These are phyloP conservation scores for Starmerella apis DNA, from an alignment of 805 yeast genomes.

Conservation along the genomic window DNA sequence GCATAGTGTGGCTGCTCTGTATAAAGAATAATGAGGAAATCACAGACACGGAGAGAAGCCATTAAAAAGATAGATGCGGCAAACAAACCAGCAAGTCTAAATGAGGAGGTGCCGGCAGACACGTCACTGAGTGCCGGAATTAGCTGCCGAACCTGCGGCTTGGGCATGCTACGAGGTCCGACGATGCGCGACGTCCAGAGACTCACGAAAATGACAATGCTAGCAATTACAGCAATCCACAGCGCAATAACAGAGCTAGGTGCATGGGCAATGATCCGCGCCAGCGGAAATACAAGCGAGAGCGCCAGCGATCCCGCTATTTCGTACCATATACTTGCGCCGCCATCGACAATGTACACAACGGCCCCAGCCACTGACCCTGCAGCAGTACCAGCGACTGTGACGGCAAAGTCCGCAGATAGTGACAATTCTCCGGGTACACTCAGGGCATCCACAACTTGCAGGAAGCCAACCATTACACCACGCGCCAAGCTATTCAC, in stretches of 20 bases:
- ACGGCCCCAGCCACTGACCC: conserved; percentile 20
- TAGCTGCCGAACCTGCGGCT: conserved; percentile 10
- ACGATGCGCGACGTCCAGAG: conserved; percentile 13
- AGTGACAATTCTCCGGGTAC: conserved; percentile 13
- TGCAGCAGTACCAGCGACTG: conserved; percentile 15
- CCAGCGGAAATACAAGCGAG: conserved; percentile 4
- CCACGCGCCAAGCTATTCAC: conserved; percentile 19
- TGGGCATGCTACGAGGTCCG: conserved; percentile 9
- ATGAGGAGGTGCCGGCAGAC: neutral
- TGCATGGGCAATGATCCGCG: conserved; percentile 7
- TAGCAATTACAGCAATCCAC: conserved; percentile 11
- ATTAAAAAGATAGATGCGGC: conserved; percentile 3
- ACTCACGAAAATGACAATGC: neutral
- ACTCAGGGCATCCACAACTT: conserved; percentile 21
- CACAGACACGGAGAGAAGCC: conserved; percentile 10
- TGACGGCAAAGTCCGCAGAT: conserved; percentile 15
- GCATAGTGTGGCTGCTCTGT: conserved; percentile 3
- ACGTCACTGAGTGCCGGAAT: conserved; percentile 2
- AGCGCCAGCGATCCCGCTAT: conserved; percentile 8
- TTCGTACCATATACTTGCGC: conserved; percentile 7
- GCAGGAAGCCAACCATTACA: conserved; percentile 21
- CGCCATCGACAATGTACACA: conserved; percentile 22
- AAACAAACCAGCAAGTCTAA: neutral
- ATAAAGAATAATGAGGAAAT: conserved; percentile 7
- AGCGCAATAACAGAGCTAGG: conserved; percentile 12